Evolutionary conservation across 345 rosid genomes (phyloP).

Genomic region (Citrus australasica): DNA sequence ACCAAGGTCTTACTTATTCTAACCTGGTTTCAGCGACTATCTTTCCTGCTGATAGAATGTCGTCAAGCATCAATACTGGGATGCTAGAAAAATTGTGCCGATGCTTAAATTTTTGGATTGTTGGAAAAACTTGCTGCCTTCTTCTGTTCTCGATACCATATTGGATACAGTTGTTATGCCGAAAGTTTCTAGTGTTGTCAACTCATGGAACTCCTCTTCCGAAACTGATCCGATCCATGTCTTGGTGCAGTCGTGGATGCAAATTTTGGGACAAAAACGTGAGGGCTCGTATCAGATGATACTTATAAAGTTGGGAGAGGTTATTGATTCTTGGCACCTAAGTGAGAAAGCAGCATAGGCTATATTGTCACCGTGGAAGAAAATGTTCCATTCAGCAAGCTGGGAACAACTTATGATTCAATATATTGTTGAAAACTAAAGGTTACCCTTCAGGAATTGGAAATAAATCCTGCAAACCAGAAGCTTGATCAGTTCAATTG

Average conservation of each 20-base stretch:
- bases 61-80: slow-evolving; percentile 86
- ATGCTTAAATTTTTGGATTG: slow-evolving; percentile 85
- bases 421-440: slow-evolving; percentile 30
- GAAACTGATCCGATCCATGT: slow-evolving; percentile 82
- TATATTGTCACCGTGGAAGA: slow-evolving; percentile 84
- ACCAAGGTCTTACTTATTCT: slow-evolving; percentile 53
- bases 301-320: slow-evolving; percentile 70
- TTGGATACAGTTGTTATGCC: slow-evolving; percentile 68
- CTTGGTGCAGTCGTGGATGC: slow-evolving; percentile 96
- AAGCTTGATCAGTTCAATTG: slow-evolving; percentile 62
- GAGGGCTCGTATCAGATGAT: slow-evolving; percentile 58
- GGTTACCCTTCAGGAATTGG: slow-evolving; percentile 66
- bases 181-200: slow-evolving; percentile 74
- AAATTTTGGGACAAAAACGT: slow-evolving; percentile 45
- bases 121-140: slow-evolving; percentile 75
- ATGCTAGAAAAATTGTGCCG: slow-evolving; percentile 86
- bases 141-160: slow-evolving; percentile 58
- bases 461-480: slow-evolving; percentile 72
- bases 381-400: slow-evolving; percentile 69
- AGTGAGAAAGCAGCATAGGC: slow-evolving; percentile 73
- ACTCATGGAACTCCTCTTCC: slow-evolving; percentile 77
- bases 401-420: slow-evolving; percentile 88
- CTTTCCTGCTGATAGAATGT: slow-evolving; percentile 70
- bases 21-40: slow-evolving; percentile 73
- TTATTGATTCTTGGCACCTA: slow-evolving; percentile 84